Evolutionary conservation across 768 basidiomycete species (phyloP).

Genomic region (Trametes sanguinea): DNA sequence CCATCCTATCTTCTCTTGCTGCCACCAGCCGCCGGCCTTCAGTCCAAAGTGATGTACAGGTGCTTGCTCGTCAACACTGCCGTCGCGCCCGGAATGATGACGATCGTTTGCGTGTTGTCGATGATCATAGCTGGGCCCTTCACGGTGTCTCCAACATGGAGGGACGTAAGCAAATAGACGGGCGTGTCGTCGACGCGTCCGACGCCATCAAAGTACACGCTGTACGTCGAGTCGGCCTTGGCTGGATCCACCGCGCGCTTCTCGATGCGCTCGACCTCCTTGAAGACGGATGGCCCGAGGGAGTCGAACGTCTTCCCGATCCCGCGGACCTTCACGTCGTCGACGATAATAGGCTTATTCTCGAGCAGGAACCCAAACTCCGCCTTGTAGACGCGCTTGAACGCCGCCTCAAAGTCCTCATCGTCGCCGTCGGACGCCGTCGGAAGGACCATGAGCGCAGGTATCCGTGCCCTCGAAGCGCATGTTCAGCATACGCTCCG

Average conservation of each 20-base stretch:
- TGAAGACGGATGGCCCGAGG: constrained; percentile 77
- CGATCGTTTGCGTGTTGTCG: constrained; percentile 94
- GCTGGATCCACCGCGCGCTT: constrained; percentile 39
- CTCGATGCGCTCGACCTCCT: constrained; percentile 62
- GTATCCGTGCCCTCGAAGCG: constrained; percentile 94
- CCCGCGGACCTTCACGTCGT: constrained; percentile 91
- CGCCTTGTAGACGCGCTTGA: constrained; percentile 75
- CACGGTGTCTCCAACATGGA: constrained; percentile 71
- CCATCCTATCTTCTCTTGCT: not conserved
- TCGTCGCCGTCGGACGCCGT: constrained; percentile 46
- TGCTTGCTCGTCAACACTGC: constrained; percentile 71
- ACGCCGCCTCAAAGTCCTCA: constrained; percentile 79
- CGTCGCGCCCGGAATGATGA: constrained; percentile 74
- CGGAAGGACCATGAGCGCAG: constrained; percentile 82
- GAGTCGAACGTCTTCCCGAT: constrained; percentile 88
- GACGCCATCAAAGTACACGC: constrained; percentile 81
- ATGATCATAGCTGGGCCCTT: constrained; percentile 92
- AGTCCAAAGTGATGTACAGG: constrained; percentile 52
- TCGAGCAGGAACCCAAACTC: constrained; percentile 94
- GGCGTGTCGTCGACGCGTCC: constrained; percentile 81
- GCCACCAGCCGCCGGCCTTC: not conserved
- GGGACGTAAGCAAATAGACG: constrained; percentile 67
- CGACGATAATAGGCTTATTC: constrained; percentile 80
- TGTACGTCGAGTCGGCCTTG: constrained; percentile 55
- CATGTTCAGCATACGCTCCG: constrained; percentile 90